Evolutionary conservation across 2,329 filamentous ascomycete species (phyloP).

Genomic region (Alternaria metachromatica): DNA sequence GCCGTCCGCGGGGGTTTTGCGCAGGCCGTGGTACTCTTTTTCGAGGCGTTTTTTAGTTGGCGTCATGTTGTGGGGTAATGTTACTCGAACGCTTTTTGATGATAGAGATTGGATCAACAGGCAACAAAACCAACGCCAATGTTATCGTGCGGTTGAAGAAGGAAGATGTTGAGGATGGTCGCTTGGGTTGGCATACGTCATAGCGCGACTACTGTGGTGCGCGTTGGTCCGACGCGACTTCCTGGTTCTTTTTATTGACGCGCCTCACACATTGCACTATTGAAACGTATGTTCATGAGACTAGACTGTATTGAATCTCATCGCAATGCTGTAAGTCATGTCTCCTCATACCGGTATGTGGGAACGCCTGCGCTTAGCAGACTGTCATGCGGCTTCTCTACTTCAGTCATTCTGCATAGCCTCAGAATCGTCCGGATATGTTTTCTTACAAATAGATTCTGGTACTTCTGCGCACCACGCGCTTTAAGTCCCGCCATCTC

Average conservation of each 20-base stretch:
- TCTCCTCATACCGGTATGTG: not conserved
- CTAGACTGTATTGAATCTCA: too few species aligned
- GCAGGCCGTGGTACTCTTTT: slow-evolving; percentile 1
- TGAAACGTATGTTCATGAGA: not conserved
- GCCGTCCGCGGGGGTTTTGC: not conserved
- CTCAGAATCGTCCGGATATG: not conserved
- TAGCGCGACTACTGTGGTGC: not conserved
- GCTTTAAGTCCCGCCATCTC: not conserved
- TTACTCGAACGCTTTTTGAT: accelerated
- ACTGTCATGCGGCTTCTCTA: not conserved
- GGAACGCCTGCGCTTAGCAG: not conserved
- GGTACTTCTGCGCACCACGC: too few species aligned
- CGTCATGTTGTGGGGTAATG: not conserved
- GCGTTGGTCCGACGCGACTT: not conserved
- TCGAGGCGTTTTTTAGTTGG: slow-evolving; percentile 4
- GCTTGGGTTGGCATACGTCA: not conserved
- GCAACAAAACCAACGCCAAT: not conserved
- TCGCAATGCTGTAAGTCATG: too few species aligned
- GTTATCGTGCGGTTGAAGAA: not conserved
- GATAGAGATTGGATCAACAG: not conserved
- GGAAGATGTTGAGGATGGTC: not conserved
- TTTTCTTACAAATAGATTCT: accelerated
- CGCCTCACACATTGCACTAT: not conserved
- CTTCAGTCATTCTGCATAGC: not conserved
- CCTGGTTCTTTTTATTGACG: not conserved